Conservation (phyloP, 345 rosid genomes). For the Tarenaya hassleriana region DNA sequence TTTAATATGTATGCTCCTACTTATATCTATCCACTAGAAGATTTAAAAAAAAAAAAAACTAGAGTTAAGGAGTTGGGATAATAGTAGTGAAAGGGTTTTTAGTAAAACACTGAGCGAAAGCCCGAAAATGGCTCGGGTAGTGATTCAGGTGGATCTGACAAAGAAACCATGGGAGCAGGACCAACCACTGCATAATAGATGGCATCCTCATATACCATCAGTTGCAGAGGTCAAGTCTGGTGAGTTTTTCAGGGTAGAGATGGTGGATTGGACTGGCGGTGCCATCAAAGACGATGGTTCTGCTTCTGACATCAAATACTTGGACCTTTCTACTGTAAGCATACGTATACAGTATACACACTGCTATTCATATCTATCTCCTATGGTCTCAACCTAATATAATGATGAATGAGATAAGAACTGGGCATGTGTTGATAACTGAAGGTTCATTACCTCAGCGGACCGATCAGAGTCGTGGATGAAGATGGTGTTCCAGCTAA, state of each 20-base stretch:
- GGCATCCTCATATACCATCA: conserved; percentile 72
- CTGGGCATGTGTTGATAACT: conserved; percentile 11
- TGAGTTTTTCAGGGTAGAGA: conserved; percentile 58
- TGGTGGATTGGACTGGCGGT: conserved; percentile 72
- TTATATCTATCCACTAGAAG: too few species aligned
- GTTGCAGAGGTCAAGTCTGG: conserved; percentile 39
- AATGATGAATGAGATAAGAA: neutral
- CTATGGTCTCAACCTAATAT: neutral
- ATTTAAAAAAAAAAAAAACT: too few species aligned
- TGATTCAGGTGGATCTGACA: conserved; percentile 53
- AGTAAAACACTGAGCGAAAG: too few species aligned
- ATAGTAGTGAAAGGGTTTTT: too few species aligned
- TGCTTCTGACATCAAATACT: conserved; percentile 43
- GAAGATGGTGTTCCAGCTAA: conserved; percentile 57
- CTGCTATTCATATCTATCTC: neutral
- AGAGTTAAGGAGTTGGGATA: too few species aligned
- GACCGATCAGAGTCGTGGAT: conserved; percentile 65
- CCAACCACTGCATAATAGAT: conserved; percentile 59
- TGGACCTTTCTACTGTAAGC: conserved; percentile 55
- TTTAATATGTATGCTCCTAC: too few species aligned
- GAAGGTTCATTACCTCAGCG: conserved; percentile 76
- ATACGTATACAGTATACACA: too few species aligned
- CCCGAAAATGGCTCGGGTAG: conserved; percentile 66
- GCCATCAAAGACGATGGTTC: conserved; percentile 52
- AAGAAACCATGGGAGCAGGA: conserved; percentile 67